Percentiles rank a stretch among this genome's conserved stretches.
These are phyloP conservation scores for Sporothrix humicola DNA, from an alignment of 2,329 filamentous ascomycete genomes.

Conservation along the genomic window DNA sequence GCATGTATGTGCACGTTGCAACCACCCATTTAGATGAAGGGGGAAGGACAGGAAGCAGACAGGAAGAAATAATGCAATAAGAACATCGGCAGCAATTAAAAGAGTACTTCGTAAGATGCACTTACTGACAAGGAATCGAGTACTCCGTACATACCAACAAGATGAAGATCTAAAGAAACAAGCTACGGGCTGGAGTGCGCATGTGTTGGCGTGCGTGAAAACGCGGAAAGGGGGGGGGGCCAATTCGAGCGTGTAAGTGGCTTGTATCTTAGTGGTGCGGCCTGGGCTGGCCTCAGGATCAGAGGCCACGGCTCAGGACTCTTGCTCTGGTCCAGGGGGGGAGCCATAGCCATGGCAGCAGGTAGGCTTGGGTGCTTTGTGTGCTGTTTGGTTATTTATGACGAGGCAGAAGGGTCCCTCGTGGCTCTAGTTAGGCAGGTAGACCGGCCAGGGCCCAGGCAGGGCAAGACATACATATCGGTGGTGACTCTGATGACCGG, in stretches of 20 bases:
- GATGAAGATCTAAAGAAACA: constrained; percentile 19
- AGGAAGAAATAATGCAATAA: not conserved
- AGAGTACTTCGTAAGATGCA: not conserved
- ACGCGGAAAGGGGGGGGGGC: not conserved
- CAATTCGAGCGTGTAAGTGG: constrained; percentile 26
- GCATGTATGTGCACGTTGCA: not conserved
- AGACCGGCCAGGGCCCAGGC: constrained; percentile 7
- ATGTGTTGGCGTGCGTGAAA: not conserved
- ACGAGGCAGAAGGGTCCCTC: constrained; percentile 27
- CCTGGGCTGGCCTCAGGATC: constrained; percentile 24
- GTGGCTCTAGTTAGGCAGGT: constrained; percentile 17
- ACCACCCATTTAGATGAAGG: not conserved
- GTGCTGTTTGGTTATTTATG: constrained; percentile 25
- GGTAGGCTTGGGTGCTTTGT: not conserved
- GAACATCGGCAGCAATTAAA: not conserved
- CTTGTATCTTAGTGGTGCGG: constrained; percentile 9
- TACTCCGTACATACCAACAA: not conserved
- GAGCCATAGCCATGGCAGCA: not conserved
- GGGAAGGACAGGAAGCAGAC: not conserved
- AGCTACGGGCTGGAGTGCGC: not conserved
- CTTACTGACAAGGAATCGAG: not conserved
- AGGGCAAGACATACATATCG: not conserved
- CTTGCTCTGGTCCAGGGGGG: not conserved
- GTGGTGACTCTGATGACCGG: not conserved
- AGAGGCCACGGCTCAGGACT: constrained; percentile 10